Evolutionary conservation across 2,329 filamentous ascomycete species (phyloP), one percentile per base, ranked within the genome.

Genomic region (Paracoccidioides brasiliensis): DNA sequence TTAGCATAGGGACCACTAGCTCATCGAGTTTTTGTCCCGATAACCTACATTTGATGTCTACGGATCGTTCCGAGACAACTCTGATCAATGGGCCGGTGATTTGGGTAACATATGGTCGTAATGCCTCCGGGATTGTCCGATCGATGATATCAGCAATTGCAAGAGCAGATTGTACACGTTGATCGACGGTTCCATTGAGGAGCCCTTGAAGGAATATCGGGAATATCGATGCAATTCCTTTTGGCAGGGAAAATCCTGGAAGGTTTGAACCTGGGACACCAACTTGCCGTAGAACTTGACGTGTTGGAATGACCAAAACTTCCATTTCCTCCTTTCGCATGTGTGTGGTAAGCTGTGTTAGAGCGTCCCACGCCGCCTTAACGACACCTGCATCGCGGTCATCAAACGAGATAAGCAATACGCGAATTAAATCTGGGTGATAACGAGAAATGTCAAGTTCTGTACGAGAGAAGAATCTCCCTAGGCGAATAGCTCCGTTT

Each of bases 301-400:
- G 80, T 2, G 91, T 95, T 0, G 91, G 93, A 54, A 82, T 76
- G 15, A 95, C 90, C 48, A 98, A 78, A 0, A 86, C 83, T 67
- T 98, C 94, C 93, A 98, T 97, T 72, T 97, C 91, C 68, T 98
- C 94, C 71, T 98, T 98, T 67, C 85, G 85, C 59, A 98, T 80
- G 63, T 83, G 85, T 69, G 90, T 90, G 48, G 90, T 96, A 63
- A 98, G 85, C 56, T 88, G 87, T 63, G 76, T 89, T 57, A 98
- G 80, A 5, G 90, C 91, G 55, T 82, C 79, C 90, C 90, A 97
- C 28, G 91, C 83, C 46, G 88, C 81, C 75, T 94, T 94, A 65
- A 97, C 86, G 3, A 97, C 91, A 28, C 85, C 83, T 58, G 73
- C 72, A 65, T 97, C 93, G 54, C 81, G 73, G 64, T 98, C 93